These are phyloP conservation scores for Dendryphion nanum DNA, from an alignment of 2,329 filamentous ascomycete genomes.

Conservation along the genomic window DNA sequence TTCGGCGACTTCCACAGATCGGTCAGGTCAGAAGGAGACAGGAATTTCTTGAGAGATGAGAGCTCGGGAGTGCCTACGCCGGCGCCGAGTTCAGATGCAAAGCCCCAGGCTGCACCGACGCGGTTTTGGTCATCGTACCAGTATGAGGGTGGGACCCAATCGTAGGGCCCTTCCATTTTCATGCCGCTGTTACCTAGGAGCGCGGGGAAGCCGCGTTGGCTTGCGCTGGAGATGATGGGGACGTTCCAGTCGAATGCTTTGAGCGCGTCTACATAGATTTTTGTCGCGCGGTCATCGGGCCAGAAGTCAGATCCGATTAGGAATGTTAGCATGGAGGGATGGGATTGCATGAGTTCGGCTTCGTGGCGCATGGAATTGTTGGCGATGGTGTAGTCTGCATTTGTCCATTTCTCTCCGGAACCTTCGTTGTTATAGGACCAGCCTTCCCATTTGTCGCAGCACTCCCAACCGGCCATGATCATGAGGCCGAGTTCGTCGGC, in stretches of 20 bases:
- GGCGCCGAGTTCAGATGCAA: slow-evolving; percentile 61
- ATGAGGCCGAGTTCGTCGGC: slow-evolving; percentile 61
- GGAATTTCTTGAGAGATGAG: slow-evolving; percentile 54
- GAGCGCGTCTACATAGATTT: slow-evolving; percentile 54
- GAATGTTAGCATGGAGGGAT: slow-evolving; percentile 59
- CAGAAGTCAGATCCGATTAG: slow-evolving; percentile 63
- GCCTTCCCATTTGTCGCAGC: slow-evolving; percentile 67
- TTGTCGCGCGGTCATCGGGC: slow-evolving; percentile 58
- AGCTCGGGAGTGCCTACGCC: slow-evolving; percentile 63
- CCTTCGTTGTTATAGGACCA: slow-evolving; percentile 62
- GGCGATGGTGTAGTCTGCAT: slow-evolving; percentile 56
- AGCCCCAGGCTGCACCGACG: slow-evolving; percentile 60
- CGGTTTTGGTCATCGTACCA: slow-evolving; percentile 56
- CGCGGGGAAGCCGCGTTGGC: slow-evolving; percentile 53
- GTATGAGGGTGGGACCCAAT: slow-evolving; percentile 65
- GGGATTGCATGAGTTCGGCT: slow-evolving; percentile 58
- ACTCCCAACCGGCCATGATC: slow-evolving; percentile 64
- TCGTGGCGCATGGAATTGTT: slow-evolving; percentile 59
- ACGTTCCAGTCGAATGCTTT: slow-evolving; percentile 54
- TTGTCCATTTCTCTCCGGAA: slow-evolving; percentile 47
- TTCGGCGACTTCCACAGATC: slow-evolving; percentile 57
- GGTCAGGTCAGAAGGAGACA: slow-evolving; percentile 51
- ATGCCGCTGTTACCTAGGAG: slow-evolving; percentile 57
- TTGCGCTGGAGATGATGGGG: slow-evolving; percentile 59
- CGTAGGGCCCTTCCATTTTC: slow-evolving; percentile 67